Conservation (phyloP, 192 early-diverging fungal species). For the Funneliformis geosporum region DNA sequence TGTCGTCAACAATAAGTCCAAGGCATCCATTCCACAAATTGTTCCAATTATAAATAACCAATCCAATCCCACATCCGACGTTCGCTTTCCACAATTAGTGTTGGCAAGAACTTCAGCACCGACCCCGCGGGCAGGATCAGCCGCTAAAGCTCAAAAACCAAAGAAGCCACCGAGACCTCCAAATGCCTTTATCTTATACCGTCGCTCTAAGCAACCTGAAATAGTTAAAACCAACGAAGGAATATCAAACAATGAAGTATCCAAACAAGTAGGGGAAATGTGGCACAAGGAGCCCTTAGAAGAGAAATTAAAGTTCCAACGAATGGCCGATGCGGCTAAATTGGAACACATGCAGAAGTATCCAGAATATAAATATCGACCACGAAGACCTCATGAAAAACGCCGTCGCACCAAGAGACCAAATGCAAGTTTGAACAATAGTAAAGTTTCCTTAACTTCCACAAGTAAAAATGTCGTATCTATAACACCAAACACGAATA, state of each 20-base stretch:
- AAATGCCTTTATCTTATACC: slow-evolving; percentile 45
- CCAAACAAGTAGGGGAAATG: slow-evolving; percentile 36
- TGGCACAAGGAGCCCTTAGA: slow-evolving; percentile 39
- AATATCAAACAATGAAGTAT: slow-evolving; percentile 38
- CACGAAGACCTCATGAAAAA: slow-evolving; percentile 33
- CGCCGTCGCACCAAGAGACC: slow-evolving; percentile 25
- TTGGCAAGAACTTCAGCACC: slow-evolving; percentile 9
- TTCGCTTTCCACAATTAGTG: slow-evolving; percentile 29
- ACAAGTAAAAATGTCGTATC: not conserved
- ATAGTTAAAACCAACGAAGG: slow-evolving; percentile 29
- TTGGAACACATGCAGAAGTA: slow-evolving; percentile 34
- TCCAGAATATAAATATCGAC: slow-evolving; percentile 39
- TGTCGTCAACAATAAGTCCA: not conserved
- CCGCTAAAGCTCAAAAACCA: slow-evolving; percentile 20
- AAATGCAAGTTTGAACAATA: not conserved
- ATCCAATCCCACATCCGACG: not conserved
- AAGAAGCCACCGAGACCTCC: slow-evolving; percentile 43
- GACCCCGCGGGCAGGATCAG: slow-evolving; percentile 19
- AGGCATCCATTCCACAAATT: not conserved
- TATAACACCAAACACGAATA: not conserved
- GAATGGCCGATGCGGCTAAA: slow-evolving; percentile 33
- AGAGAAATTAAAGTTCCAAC: slow-evolving; percentile 30
- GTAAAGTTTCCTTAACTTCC: not conserved
- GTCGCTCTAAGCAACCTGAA: slow-evolving; percentile 33
- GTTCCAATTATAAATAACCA: not conserved